Evolutionary conservation across 352 stramenopile genomes (phyloP).

Genomic region (Aphanomyces astaci): DNA sequence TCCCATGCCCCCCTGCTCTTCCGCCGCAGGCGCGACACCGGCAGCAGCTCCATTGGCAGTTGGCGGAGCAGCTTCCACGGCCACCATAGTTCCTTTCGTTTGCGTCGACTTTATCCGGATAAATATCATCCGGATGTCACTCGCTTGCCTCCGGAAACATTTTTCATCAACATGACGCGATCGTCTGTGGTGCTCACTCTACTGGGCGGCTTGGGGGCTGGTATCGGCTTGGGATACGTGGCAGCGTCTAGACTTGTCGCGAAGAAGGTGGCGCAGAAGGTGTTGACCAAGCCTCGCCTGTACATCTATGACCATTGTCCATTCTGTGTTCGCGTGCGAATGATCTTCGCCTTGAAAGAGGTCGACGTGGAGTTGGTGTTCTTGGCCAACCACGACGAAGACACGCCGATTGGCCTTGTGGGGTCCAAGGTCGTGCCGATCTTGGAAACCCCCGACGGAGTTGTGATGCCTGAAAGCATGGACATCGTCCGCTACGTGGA

Average conservation of each 20-base stretch:
- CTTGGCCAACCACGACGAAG: conserved; percentile 46
- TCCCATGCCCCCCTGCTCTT: not conserved
- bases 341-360: conserved; percentile 45
- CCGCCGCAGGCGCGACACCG: not conserved
- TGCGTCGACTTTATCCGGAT: not conserved
- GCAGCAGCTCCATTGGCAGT: not conserved
- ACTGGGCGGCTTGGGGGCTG: not conserved
- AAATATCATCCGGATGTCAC: conserved; percentile 7
- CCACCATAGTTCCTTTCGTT: not conserved
- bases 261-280: not conserved
- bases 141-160: not conserved
- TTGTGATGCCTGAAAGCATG: conserved; percentile 46
- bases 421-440: conserved; percentile 32
- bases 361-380: conserved; percentile 14
- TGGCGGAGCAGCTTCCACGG: not conserved
- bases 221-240: conserved; percentile 1
- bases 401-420: conserved; percentile 31
- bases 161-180: too few species aligned
- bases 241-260: conserved; percentile 13
- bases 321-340: conserved; percentile 43
- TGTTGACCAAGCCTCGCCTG: conserved; percentile 24
- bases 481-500: conserved; percentile 55
- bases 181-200: not conserved
- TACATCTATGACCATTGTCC: conserved; percentile 58
- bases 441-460: conserved; percentile 34